These are phyloP conservation scores for Phytophthora melonis DNA, from an alignment of 352 stramenopile species.

Conservation along the genomic window DNA sequence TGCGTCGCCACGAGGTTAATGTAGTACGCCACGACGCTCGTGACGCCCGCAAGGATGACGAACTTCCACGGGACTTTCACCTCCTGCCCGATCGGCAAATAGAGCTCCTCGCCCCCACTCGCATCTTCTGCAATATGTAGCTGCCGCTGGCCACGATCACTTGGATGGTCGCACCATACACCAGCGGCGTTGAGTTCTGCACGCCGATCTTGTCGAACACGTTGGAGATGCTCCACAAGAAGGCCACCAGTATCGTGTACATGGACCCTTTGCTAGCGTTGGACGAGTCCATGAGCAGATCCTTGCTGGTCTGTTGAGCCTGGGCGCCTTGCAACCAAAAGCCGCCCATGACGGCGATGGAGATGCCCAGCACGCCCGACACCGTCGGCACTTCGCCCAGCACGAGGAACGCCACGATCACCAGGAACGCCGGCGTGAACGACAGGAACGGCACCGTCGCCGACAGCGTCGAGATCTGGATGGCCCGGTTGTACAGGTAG, in stretches of 20 bases:
- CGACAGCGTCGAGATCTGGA: conserved; percentile 86
- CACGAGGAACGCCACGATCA: conserved; percentile 80
- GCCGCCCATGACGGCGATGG: conserved; percentile 74
- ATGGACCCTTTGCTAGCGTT: conserved; percentile 80
- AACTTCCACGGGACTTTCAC: conserved; percentile 77
- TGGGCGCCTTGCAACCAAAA: conserved; percentile 78
- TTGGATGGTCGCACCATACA: conserved; percentile 80
- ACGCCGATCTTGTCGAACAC: conserved; percentile 89
- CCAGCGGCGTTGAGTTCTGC: conserved; percentile 76
- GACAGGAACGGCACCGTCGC: conserved; percentile 84
- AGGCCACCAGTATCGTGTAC: conserved; percentile 87
- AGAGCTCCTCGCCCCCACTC: conserved; percentile 71
- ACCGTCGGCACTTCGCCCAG: conserved; percentile 77
- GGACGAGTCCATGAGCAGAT: conserved; percentile 56
- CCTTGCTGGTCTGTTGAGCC: conserved; percentile 53
- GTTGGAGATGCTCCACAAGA: conserved; percentile 87
- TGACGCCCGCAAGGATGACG: conserved; percentile 70
- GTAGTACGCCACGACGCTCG: conserved; percentile 85
- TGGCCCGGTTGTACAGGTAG: conserved; percentile 86
- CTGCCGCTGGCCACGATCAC: conserved; percentile 70
- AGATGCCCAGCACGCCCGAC: conserved; percentile 69
- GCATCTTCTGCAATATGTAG: conserved; percentile 69
- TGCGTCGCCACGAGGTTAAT: conserved; percentile 86
- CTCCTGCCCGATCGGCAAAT: conserved; percentile 62
- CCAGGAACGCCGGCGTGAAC: conserved; percentile 80